phyloP scores from a whole-genome alignment of 495 filamentous ascomycete species.

The Parathielavia hyrcaniae region DNA sequence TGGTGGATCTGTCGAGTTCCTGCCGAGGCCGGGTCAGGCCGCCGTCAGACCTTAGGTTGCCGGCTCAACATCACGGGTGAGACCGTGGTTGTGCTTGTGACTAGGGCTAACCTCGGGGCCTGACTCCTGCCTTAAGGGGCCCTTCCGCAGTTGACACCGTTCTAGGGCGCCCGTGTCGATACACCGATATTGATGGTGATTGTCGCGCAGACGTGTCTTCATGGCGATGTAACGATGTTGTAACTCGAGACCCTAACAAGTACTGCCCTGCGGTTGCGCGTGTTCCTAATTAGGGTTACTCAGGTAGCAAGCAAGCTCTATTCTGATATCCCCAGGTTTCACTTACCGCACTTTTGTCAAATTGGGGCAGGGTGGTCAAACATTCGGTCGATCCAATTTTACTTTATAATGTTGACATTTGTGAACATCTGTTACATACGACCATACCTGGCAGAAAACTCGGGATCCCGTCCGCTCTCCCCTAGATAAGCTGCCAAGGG shows the following conservation, averaged over 20 bases:
- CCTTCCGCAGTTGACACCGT: neutral
- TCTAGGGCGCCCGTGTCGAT: neutral
- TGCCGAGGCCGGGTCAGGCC: conserved; percentile 2
- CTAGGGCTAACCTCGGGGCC: too few species aligned
- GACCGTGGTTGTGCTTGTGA: too few species aligned
- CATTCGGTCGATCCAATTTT: too few species aligned
- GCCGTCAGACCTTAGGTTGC: too few species aligned
- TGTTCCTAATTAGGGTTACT: neutral
- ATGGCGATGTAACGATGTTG: conserved; percentile 4
- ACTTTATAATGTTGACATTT: too few species aligned
- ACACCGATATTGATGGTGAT: neutral
- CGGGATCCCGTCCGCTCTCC: conserved; percentile 49
- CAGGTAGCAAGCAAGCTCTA: neutral
- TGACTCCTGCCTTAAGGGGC: conserved; percentile 14
- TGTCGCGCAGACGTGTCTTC: neutral
- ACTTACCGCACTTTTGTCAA: conserved; percentile 3
- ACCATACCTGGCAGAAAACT: conserved; percentile 18
- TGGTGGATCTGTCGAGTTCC: neutral
- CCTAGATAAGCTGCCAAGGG: conserved; percentile 1
- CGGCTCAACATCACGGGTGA: neutral
- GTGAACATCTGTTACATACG: too few species aligned
- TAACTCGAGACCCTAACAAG: neutral
- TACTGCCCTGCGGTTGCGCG: neutral
- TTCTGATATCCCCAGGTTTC: conserved; percentile 3
- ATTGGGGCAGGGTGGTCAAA: conserved; percentile 14